phyloP scores from a whole-genome alignment of 2,329 filamentous ascomycete species.

The Colletotrichum sidae region DNA sequence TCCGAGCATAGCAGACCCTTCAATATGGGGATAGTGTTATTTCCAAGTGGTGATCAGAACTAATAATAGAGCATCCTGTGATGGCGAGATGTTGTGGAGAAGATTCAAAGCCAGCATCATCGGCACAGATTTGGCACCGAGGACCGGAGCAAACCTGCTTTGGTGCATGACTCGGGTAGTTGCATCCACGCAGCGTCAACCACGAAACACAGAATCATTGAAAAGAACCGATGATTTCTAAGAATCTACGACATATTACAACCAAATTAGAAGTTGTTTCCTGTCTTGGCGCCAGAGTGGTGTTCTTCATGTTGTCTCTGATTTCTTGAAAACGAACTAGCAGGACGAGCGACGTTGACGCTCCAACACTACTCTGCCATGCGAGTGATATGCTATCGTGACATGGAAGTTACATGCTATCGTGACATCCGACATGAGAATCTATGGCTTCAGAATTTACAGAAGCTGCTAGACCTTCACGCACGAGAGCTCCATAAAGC shows the following conservation, averaged over 20 bases:
- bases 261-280: background rate
- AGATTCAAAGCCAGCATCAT: background rate
- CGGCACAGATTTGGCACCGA: background rate
- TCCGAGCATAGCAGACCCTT: background rate
- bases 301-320: too few relatives aligned
- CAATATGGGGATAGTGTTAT: too few relatives aligned
- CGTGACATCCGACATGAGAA: too few relatives aligned
- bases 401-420: too few relatives aligned
- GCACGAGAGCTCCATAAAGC: too few relatives aligned
- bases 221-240: background rate
- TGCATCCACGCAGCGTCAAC: background rate
- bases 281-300: too few relatives aligned
- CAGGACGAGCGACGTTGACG: too few relatives aligned
- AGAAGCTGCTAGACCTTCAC: too few relatives aligned
- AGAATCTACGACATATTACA: background rate
- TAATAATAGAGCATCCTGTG: background rate
- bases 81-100: conserved; percentile 11
- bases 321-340: too few relatives aligned
- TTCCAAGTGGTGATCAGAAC: rapidly evolving
- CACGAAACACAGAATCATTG: background rate
- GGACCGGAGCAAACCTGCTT: conserved; percentile 2
- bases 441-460: too few relatives aligned
- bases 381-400: too few relatives aligned
- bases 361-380: too few relatives aligned
- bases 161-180: conserved; percentile 21